Evolutionary conservation across 164 flowering plant genomes (phyloP), one percentile per base, ranked within the genome.

Genomic region (Kalanchoe fedtschenkoi): DNA sequence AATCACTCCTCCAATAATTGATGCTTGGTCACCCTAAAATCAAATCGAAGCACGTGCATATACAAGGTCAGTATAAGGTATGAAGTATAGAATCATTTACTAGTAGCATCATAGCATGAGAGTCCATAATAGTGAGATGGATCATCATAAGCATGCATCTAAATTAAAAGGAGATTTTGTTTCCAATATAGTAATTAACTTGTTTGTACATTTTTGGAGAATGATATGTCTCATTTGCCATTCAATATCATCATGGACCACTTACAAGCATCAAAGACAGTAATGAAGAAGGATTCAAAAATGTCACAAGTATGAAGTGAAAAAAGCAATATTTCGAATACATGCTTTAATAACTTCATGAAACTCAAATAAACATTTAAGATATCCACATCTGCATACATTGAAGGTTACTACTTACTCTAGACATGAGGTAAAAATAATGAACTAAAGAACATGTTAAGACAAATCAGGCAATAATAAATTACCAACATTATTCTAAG

Each of bases 11-110:
- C 90, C 97, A 21, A 95, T 87, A 41, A 95, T 86, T 0, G 99
- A 95, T 47, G 99, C 99, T 83, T 95, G 99, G 66, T 95, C 99
- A 46, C 96, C 97, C 99, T 95, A 59, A 26, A 10, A 14, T 24
- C 32, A 51, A 47, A 47, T 47, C 1, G n/a, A 47, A 47, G 24
- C 54, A 44, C 6, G 53, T 5, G 22, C 55, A 39, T 39, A 19
- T 51, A 51, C 30, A 51, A 10, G 2, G 15, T 51, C 56, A 51
- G 56, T 29, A 10, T 11, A 24, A 24, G 16, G 56, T 6, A 51
- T 51, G 14, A 26, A 10, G 30, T 26, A 19, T n/a, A 44, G 21
- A 51, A 15, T 11, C 30, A 51, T 8, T 37, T 5, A 5, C 1
- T 37, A 37, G n/a, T n/a, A n/a, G n/a, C n/a, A n/a, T n/a, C n/a